phyloP scores from a whole-genome alignment of 768 basidiomycete genomes.

The Collybia nuda region DNA sequence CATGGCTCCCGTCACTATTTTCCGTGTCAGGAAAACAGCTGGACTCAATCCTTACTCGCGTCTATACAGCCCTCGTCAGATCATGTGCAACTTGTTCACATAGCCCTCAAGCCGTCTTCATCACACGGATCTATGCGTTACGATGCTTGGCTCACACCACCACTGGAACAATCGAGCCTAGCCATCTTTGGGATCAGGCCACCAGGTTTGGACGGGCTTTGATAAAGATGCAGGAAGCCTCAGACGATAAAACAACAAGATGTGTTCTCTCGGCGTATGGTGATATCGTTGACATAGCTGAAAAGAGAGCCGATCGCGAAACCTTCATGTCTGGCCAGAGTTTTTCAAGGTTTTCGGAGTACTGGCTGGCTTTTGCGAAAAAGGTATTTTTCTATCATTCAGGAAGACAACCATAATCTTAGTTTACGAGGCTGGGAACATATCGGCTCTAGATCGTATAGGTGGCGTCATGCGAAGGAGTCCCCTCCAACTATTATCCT shows the following conservation, averaged over 20 bases:
- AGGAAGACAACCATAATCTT: not conserved
- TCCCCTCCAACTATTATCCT: no score
- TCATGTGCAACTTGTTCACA: constrained; percentile 23
- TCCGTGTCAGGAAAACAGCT: constrained; percentile 49
- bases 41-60: constrained; percentile 58
- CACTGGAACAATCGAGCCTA: constrained; percentile 44
- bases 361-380: constrained; percentile 68
- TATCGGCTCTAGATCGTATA: not conserved
- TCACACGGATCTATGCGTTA: constrained; percentile 43
- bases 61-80: constrained; percentile 55
- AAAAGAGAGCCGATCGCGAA: constrained; percentile 30
- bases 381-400: constrained; percentile 36
- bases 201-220: constrained; percentile 49
- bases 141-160: constrained; percentile 47
- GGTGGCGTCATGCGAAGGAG: no score
- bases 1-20: constrained; percentile 50
- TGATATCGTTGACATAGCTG: constrained; percentile 40
- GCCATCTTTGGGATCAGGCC: constrained; percentile 71
- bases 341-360: constrained; percentile 68
- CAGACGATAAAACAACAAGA: constrained; percentile 30
- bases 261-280: constrained; percentile 43
- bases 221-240: constrained; percentile 30
- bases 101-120: constrained; percentile 25
- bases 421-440: not conserved
- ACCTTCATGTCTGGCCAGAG: constrained; percentile 47